Percentiles rank a stretch among this genome's conserved stretches.
Evolutionary conservation across 2,329 filamentous ascomycete genomes (phyloP).

Genomic region (Talaromyces pinophilus): DNA sequence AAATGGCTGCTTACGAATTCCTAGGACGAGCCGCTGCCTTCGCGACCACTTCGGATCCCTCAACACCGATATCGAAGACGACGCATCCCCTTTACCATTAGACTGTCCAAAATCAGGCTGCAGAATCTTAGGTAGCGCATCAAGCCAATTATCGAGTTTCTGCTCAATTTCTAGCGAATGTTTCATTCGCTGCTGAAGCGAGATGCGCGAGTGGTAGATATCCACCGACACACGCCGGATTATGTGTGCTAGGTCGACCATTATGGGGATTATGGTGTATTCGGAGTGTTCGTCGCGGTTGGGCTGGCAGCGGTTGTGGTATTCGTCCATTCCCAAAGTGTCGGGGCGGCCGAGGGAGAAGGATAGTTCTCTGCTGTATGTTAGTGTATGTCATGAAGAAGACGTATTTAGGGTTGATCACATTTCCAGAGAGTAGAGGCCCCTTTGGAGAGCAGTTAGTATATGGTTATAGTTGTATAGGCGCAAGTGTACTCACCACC

Average conservation of each 20-base stretch:
- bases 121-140: neutral
- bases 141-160: neutral
- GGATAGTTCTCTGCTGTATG: slow-evolving; percentile 26
- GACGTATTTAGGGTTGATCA: neutral
- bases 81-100: neutral
- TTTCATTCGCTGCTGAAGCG: slow-evolving; percentile 1
- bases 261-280: slow-evolving; percentile 44
- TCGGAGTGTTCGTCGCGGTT: slow-evolving; percentile 37
- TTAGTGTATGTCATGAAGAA: neutral
- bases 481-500: slow-evolving; percentile 40
- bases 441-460: neutral
- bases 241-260: slow-evolving; percentile 45
- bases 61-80: neutral
- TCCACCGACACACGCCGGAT: slow-evolving; percentile 44
- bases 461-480: neutral
- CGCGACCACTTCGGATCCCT: slow-evolving; percentile 2
- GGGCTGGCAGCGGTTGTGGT: slow-evolving; percentile 50
- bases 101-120: neutral
- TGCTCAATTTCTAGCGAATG: neutral
- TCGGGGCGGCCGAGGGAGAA: slow-evolving; percentile 54
- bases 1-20: neutral
- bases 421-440: neutral
- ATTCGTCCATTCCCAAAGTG: slow-evolving; percentile 52
- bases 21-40: neutral
- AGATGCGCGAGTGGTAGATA: slow-evolving; percentile 39